These are phyloP conservation scores for Colletotrichum liaoningense DNA, from an alignment of 2,329 filamentous ascomycete species.

Conservation along the genomic window DNA sequence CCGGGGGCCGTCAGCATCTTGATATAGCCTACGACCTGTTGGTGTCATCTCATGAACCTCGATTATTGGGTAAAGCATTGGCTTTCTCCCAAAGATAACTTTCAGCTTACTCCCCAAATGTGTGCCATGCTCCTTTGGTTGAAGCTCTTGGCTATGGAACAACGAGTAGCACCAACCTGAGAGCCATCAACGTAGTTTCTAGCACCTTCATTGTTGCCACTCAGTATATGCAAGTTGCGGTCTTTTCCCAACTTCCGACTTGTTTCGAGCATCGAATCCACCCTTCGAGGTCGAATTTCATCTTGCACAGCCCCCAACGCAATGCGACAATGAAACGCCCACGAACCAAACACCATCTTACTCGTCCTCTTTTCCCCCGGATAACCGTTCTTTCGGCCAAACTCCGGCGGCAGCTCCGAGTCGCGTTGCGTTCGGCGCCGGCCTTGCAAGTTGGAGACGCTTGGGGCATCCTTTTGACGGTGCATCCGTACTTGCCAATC, in stretches of 20 bases:
- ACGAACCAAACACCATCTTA: not conserved
- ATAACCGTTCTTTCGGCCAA: not conserved
- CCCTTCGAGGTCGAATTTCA: not conserved
- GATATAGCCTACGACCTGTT: not conserved
- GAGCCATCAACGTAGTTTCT: not conserved
- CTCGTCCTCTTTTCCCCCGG: not conserved
- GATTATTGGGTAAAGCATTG: not conserved
- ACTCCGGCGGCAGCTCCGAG: not conserved
- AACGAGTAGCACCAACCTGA: not conserved
- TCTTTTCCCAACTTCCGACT: not conserved
- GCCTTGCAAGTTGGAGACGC: not conserved
- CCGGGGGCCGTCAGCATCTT: constrained; percentile 1
- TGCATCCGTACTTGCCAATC: not conserved
- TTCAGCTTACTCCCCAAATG: not conserved
- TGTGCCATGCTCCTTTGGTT: not conserved
- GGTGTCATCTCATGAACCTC: not conserved
- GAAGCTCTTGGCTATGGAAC: not conserved
- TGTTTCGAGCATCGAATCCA: not conserved
- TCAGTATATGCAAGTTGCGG: not conserved
- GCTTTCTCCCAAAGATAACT: not conserved
- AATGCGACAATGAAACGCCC: not conserved
- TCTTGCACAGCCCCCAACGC: not conserved
- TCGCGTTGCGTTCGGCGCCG: not conserved
- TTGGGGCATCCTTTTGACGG: not conserved
- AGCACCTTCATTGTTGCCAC: not conserved